A percentile compares a stretch with the other conserved stretches of the same genome.
Evolutionary conservation across 2,329 filamentous ascomycete genomes (phyloP).

Genomic region (Trichoderma sp.): DNA sequence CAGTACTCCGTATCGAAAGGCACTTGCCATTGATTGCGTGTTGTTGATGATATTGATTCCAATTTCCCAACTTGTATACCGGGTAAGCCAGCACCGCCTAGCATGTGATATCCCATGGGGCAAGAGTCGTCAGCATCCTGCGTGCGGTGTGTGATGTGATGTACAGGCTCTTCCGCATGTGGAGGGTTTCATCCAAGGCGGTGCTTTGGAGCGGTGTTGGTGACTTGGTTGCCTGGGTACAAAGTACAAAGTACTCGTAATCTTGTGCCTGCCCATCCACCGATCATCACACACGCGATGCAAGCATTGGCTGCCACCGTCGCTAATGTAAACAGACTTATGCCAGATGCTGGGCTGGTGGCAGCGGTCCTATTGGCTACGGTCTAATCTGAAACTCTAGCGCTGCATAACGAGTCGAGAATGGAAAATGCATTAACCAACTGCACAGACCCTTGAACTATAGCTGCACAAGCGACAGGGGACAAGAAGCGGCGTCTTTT

Average conservation of each 20-base stretch:
- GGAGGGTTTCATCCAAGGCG: conserved; percentile 12
- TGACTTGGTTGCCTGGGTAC: neutral
- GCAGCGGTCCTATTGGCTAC: conserved; percentile 32
- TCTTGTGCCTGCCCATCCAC: conserved; percentile 6
- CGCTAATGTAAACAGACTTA: conserved; percentile 21
- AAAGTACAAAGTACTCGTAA: neutral
- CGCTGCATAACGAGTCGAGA: conserved; percentile 32
- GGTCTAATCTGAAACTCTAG: conserved; percentile 36
- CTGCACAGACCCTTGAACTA: conserved; percentile 10
- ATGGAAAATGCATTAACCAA: conserved; percentile 18
- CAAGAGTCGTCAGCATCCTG: neutral
- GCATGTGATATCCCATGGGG: neutral
- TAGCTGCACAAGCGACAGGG: neutral
- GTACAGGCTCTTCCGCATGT: conserved; percentile 10
- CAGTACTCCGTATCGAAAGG: neutral
- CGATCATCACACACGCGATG: conserved; percentile 9
- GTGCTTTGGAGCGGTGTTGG: neutral
- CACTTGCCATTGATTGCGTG: neutral
- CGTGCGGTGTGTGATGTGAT: conserved; percentile 3
- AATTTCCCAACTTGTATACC: neutral
- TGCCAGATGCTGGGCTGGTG: conserved; percentile 24
- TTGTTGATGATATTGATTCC: neutral
- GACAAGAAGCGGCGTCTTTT: neutral
- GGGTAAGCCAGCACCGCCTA: neutral
- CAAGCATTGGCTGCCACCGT: conserved; percentile 18